These are phyloP conservation scores for Diplodia scrobiculata DNA, from an alignment of 2,329 filamentous ascomycete genomes.

Conservation along the genomic window DNA sequence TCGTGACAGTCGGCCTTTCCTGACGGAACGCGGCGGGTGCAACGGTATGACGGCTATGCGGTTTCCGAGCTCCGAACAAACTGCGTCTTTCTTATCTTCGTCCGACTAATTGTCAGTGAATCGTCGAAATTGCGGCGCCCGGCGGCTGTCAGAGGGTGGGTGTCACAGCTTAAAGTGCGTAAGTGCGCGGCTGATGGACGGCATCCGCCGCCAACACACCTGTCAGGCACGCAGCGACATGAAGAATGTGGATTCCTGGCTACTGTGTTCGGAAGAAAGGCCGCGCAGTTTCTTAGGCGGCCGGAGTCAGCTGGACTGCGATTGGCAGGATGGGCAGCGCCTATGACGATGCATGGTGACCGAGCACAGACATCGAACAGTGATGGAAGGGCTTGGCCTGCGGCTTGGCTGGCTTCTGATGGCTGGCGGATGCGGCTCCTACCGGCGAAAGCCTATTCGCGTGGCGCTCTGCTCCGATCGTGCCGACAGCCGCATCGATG, in stretches of 20 bases:
- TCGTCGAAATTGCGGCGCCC: neutral
- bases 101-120: neutral
- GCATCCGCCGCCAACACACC: neutral
- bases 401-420: constrained; percentile 10
- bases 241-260: constrained; percentile 2
- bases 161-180: constrained; percentile 1
- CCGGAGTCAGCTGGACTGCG: neutral
- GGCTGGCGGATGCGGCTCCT: constrained; percentile 21
- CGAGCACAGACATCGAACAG: constrained; percentile 10
- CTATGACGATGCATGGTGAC: constrained; percentile 10
- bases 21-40: constrained; percentile 21
- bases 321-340: constrained; percentile 15
- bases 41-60: neutral
- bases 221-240: neutral
- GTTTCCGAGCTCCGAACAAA: neutral
- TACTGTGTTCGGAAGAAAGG: constrained; percentile 13
- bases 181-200: neutral
- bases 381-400: constrained; percentile 8
- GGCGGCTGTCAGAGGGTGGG: neutral
- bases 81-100: neutral
- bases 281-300: constrained; percentile 6
- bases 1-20: neutral
- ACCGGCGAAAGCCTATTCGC: constrained; percentile 2
- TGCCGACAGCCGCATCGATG: constrained; percentile 1
- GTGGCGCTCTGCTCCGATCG: constrained; percentile 23